Conservation (phyloP, 2,329 filamentous ascomycete species). For the Phyllachora maydis region DNA sequence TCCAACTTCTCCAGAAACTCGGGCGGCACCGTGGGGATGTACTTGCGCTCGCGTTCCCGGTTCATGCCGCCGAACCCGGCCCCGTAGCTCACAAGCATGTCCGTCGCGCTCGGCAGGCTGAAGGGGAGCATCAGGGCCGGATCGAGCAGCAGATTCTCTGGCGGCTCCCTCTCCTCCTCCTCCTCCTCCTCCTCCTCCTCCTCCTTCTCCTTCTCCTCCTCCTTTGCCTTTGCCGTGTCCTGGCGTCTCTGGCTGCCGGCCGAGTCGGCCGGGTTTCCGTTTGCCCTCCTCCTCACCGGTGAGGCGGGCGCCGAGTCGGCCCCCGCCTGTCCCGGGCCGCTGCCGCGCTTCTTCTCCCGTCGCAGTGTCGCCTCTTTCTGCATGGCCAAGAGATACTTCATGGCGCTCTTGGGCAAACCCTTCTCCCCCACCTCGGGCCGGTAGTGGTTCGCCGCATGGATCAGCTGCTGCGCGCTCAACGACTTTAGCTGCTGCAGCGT, state of each 20-base stretch:
- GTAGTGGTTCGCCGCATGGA: constrained; percentile 86
- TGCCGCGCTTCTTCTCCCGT: constrained; percentile 29
- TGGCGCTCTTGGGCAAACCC: constrained; percentile 66
- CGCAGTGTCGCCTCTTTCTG: constrained; percentile 52
- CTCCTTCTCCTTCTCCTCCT: too few relatives aligned
- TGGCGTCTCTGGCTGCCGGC: constrained; percentile 20
- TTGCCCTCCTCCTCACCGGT: constrained; percentile 19
- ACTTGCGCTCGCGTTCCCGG: constrained; percentile 78
- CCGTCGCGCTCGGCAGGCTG: constrained; percentile 82
- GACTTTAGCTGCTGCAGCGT: constrained; percentile 79
- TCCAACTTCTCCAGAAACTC: constrained; percentile 87
- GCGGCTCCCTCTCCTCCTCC: constrained; percentile 48
- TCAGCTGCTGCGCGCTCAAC: constrained; percentile 68
- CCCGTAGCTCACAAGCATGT: constrained; percentile 92
- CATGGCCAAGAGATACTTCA: constrained; percentile 66
- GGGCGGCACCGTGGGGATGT: constrained; percentile 83
- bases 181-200: constrained; percentile 16
- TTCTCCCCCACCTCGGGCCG: constrained; percentile 91
- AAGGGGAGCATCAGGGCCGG: constrained; percentile 88
- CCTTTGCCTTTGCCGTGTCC: constrained; percentile 13
- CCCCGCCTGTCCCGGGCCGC: constrained; percentile 15
- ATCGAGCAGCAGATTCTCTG: constrained; percentile 62
- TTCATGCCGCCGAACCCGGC: constrained; percentile 89
- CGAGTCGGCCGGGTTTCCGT: constrained; percentile 20
- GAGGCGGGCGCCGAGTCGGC: constrained; percentile 20